Evolutionary conservation across 129 eudicot genomes (phyloP).

Genomic region (Arctium lappa): DNA sequence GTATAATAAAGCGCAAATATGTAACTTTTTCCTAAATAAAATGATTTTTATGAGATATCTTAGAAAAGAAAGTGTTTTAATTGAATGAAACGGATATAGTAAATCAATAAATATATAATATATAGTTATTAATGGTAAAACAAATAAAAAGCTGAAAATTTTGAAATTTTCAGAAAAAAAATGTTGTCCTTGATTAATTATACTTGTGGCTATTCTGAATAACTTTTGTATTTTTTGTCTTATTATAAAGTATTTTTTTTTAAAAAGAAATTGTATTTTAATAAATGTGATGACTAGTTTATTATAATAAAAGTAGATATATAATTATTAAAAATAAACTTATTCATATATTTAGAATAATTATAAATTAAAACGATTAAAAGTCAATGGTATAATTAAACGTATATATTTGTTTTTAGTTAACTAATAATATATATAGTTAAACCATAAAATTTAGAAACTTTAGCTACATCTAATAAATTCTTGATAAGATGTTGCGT

Average conservation of each 20-base stretch:
- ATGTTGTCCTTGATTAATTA: not conserved
- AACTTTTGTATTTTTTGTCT: not conserved
- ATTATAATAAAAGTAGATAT: not conserved
- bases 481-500: not conserved
- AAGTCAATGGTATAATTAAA: not conserved
- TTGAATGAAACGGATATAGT: not conserved
- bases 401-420: constrained; percentile 4
- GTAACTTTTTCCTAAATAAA: no score
- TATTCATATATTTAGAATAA: not conserved
- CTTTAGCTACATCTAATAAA: not conserved
- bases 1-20: not conserved
- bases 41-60: not conserved
- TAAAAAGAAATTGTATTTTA: not conserved
- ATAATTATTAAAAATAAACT: not conserved
- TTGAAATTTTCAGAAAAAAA: no score
- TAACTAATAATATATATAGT: not conserved
- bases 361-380: not conserved
- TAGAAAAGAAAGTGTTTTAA: not conserved
- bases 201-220: not conserved
- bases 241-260: not conserved
- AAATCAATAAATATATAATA: not conserved
- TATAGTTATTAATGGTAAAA: not conserved
- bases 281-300: not conserved
- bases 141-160: not conserved
- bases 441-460: not conserved